Base-by-base conservation (phyloP, 2,329 filamentous ascomycete genomes). In the Furcasterigmium sp. region DNA sequence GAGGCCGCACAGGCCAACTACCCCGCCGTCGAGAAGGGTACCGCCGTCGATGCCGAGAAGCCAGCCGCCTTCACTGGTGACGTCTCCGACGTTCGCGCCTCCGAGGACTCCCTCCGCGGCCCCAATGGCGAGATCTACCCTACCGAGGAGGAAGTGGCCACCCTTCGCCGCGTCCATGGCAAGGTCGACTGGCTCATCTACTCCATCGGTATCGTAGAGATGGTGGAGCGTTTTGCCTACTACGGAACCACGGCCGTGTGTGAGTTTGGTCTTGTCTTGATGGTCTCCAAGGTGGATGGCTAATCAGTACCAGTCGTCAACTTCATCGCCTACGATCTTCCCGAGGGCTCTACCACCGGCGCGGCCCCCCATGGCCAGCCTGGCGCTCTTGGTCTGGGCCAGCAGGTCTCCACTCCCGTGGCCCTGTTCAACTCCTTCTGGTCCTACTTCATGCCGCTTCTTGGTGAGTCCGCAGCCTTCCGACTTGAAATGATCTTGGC, bases 191-290 rank as follows among this genome's bases (percentile, higher is more conserved):
- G 70, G 70, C 65, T 68, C 8, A 67, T 73, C 3, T 81, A 73
- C 57, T 80, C 74, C 6, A 69, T 85, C 42, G 78, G 76, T 2
- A 78, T 84, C 51, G 73, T 83, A 37, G 80, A 85, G 60, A 57
- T 84, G 37, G 82, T 76, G 60, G 80, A 84, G 58, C 72, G 79
- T 15, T 83, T 82, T 54, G 76, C 76, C 5, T 84, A 80, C 64
- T 84, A 83, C 54, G 81, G 81, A 30, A 79, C 75, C 8, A 77
- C 74, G 14, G 72, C 75, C 40, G 69, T 82, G 32, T 82, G 73
- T 53, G 67, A 69, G 56, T 76, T 75, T 75, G n/a, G 70, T 72
- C 0, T 42, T 44, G 14, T 32, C 9, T n/a, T n/a, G 13, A 9
- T 30, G 28, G 11, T n/a, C 5, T 30, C 8, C 17, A 3, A n/a